phyloP scores from a whole-genome alignment of 169 alveolate species.

The Cryptosporidium muris region DNA sequence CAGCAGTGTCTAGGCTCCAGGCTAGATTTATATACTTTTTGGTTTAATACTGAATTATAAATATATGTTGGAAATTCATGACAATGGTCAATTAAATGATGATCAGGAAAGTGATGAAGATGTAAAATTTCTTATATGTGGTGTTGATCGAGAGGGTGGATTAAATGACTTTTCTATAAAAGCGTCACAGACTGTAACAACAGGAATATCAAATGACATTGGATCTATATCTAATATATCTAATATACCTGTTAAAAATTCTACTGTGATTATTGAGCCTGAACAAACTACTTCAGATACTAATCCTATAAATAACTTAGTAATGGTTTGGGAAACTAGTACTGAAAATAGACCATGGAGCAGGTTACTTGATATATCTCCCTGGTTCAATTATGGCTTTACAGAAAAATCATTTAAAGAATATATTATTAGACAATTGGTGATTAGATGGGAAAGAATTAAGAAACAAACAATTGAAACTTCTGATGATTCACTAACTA shows the following conservation, averaged over 20 bases:
- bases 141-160: conserved; percentile 30
- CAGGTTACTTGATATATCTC: conserved; percentile 52
- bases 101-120: conserved; percentile 32
- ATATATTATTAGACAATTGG: conserved; percentile 53
- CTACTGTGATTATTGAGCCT: conserved; percentile 15
- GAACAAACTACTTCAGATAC: conserved; percentile 14
- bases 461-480: conserved; percentile 62
- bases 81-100: background rate
- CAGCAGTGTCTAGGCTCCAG: too few relatives aligned
- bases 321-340: conserved; percentile 51
- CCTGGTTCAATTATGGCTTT: conserved; percentile 62
- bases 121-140: conserved; percentile 29
- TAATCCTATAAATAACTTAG: conserved; percentile 31
- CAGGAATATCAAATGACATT: background rate
- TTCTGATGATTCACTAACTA: conserved; percentile 25
- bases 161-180: conserved; percentile 19
- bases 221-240: background rate
- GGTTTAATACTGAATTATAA: too few relatives aligned
- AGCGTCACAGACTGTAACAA: too few relatives aligned
- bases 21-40: too few relatives aligned
- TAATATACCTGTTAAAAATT: background rate
- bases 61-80: too few relatives aligned
- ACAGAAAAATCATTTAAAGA: conserved; percentile 60
- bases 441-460: conserved; percentile 57
- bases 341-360: conserved; percentile 62